These are phyloP conservation scores for Taphrina communis DNA, from an alignment of 1,139 yeast genomes.

Conservation along the genomic window DNA sequence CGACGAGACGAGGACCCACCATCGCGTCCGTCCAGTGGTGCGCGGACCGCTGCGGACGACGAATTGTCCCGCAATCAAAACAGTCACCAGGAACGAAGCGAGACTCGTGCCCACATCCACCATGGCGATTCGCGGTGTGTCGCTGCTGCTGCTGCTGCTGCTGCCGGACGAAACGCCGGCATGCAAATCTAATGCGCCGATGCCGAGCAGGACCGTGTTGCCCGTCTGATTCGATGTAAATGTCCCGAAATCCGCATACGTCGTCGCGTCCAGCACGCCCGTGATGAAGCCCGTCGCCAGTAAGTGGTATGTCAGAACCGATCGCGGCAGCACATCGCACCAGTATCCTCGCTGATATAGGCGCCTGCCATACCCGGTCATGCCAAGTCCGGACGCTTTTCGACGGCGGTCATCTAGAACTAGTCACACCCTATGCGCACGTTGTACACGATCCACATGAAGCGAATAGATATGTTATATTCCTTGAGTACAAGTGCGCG, in stretches of 20 bases:
- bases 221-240: slow-evolving; percentile 38
- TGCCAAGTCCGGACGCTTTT: neutral
- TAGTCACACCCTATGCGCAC: no score
- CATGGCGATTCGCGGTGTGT: slow-evolving; percentile 10
- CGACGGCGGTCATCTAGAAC: no score
- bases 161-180: no score
- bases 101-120: slow-evolving; percentile 25
- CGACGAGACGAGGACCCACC: slow-evolving; percentile 22
- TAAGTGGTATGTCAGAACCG: slow-evolving; percentile 21
- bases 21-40: slow-evolving; percentile 24
- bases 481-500: no score
- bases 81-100: slow-evolving; percentile 20
- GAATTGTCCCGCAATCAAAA: slow-evolving; percentile 18
- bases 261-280: slow-evolving; percentile 34
- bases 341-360: neutral
- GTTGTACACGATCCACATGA: no score
- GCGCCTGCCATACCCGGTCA: neutral
- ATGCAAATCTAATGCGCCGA: slow-evolving; percentile 5
- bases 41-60: neutral
- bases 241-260: slow-evolving; percentile 35
- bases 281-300: slow-evolving; percentile 39
- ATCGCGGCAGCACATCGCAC: slow-evolving; percentile 16
- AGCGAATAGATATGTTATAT: no score
- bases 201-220: slow-evolving; percentile 27
- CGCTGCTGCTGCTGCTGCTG: neutral